Evolutionary conservation across 129 eudicot species (phyloP), one percentile per base, ranked within the genome.

Genomic region (Deinandra increscens): DNA sequence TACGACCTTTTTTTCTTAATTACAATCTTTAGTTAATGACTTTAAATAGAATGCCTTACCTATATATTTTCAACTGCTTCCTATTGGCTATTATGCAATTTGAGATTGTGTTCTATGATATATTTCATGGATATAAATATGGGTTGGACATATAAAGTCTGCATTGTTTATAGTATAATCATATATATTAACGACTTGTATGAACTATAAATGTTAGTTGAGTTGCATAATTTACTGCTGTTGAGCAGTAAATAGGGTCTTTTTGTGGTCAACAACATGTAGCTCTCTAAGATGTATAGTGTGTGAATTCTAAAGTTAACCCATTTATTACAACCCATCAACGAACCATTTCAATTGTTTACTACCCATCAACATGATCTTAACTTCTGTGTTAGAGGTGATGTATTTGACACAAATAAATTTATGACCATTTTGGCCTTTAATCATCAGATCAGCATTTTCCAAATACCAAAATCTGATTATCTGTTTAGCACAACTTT

Each of bases 1-100:
- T n/a, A n/a, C n/a, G n/a, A n/a, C n/a, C n/a, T n/a, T n/a, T n/a
- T n/a, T n/a, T n/a, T n/a, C n/a, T n/a, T n/a, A 37, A 38, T 7
- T 38, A 55, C 31, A 39, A 15, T 70, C 42, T 70, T 53, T 9
- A 56, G 41, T 22, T 29, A 39, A 55, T 3, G 11, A 26, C 66
- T 14, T 15, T 70, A 10, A 37, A 22, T 36, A 55, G 38, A 41
- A 70, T 12, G 13, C 64, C 10, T 7, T 23, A 4, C 54, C n/a
- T n/a, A n/a, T n/a, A 23, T 39, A 39, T 26, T 54, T 55, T 54
- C 54, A 23, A 10, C 38, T 39, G 9, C 15, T 38, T 69, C 20
- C 15, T 54, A 36, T n/a, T n/a, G n/a, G n/a, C n/a, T n/a, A n/a
- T 53, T 26, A 54, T 56, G 60, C 39, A 54, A 53, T 54, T 10